phyloP scores from a whole-genome alignment of 1,139 yeast species.

The Lodderomyces pseudojiufengensis region DNA sequence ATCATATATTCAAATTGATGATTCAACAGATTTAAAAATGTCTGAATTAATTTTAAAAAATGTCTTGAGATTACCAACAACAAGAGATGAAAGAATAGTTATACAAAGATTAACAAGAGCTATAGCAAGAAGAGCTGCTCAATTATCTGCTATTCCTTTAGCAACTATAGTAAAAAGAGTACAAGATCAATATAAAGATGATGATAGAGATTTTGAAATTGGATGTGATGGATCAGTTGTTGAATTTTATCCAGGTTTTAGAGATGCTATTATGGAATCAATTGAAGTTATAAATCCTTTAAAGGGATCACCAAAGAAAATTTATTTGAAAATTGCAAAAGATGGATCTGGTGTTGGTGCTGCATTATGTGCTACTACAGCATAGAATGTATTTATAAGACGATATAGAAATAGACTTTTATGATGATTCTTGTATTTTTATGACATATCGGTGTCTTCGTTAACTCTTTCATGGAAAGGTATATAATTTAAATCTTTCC shows the following conservation, averaged over 20 bases:
- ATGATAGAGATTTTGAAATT: slow-evolving; percentile 71
- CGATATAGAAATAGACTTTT: too few species aligned
- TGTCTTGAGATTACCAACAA: slow-evolving; percentile 62
- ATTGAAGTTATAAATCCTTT: slow-evolving; percentile 66
- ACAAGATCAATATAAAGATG: slow-evolving; percentile 43
- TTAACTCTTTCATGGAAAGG: slow-evolving; percentile 25
- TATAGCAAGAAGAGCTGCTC: slow-evolving; percentile 80
- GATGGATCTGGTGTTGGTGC: slow-evolving; percentile 98
- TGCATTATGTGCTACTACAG: slow-evolving; percentile 68
- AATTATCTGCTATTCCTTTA: slow-evolving; percentile 80
- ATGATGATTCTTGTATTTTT: too few species aligned
- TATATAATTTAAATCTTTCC: slow-evolving; percentile 25
- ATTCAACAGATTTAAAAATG: slow-evolving; percentile 62
- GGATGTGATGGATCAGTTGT: slow-evolving; percentile 96
- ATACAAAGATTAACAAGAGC: slow-evolving; percentile 73
- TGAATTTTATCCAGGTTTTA: slow-evolving; percentile 87
- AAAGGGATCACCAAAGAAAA: slow-evolving; percentile 63
- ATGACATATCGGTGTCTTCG: too few species aligned
- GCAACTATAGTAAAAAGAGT: slow-evolving; percentile 61
- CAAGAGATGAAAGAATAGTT: slow-evolving; percentile 62
- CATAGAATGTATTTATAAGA: neutral
- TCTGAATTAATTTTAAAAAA: slow-evolving; percentile 64
- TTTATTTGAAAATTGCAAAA: slow-evolving; percentile 75
- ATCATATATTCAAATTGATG: slow-evolving; percentile 80
- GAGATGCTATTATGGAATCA: slow-evolving; percentile 72